Percentiles rank a stretch among this genome's conserved stretches.
Evolutionary conservation across 495 filamentous ascomycete genomes (phyloP).

Genomic region (Talaromyces stipitatus): DNA sequence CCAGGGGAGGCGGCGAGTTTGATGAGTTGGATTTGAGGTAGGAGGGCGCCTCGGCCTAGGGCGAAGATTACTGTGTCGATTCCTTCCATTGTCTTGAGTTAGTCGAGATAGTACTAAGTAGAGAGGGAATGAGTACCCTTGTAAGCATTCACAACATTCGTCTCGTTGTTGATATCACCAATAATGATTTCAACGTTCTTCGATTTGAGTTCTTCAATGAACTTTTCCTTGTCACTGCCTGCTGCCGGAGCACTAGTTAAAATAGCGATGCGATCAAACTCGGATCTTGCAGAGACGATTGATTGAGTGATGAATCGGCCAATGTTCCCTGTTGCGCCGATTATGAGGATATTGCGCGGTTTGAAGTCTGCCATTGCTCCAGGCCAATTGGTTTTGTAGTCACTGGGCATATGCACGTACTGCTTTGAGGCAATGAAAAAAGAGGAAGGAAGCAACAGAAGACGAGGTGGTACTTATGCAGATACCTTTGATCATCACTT

Average conservation of each 20-base stretch:
- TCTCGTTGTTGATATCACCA: conserved; percentile 47
- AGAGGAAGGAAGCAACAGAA: not conserved
- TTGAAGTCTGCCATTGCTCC: conserved; percentile 1
- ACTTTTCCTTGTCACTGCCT: conserved; percentile 30
- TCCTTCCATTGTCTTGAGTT: conserved; percentile 18
- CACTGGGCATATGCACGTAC: too few species aligned
- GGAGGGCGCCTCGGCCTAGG: conserved; percentile 51
- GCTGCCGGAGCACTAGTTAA: conserved; percentile 54
- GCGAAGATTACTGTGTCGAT: conserved; percentile 62
- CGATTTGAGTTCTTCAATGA: conserved; percentile 33
- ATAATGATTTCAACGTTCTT: conserved; percentile 50
- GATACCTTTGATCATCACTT: not conserved
- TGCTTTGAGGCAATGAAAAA: too few species aligned
- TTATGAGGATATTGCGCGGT: conserved; percentile 48
- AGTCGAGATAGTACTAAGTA: not conserved
- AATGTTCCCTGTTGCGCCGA: conserved; percentile 65
- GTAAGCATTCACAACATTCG: conserved; percentile 47
- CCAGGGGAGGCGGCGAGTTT: conserved; percentile 46
- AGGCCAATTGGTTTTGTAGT: not conserved
- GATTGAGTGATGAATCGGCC: conserved; percentile 55
- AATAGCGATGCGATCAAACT: conserved; percentile 49
- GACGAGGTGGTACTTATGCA: not conserved
- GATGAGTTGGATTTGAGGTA: conserved; percentile 51
- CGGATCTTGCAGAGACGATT: conserved; percentile 43
- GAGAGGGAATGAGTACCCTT: conserved; percentile 20